Base-by-base conservation (phyloP, 306 rosid species). In the Dalbergia oliveri region DNA sequence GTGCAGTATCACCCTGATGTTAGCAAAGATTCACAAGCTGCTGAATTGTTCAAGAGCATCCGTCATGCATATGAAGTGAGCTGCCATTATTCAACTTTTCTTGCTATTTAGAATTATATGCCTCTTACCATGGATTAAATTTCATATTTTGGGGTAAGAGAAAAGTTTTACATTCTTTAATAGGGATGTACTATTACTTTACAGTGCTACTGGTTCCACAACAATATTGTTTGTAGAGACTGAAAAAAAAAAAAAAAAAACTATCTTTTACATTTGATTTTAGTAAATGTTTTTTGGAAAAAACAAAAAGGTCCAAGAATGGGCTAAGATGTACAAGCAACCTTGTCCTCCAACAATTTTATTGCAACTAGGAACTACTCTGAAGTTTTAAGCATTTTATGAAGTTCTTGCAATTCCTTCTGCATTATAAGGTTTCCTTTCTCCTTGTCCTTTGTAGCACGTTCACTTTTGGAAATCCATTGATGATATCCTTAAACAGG, bases 1-100 rank as follows among this genome's bases (percentile, higher is more conserved):
- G 54, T 88, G 89, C 94, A 93, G 97, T 93, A 88, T 82, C 99
- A 93, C 84, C 97, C 97, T 21, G 97, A 94, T 86, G 99, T 94
- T 60, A 88, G 93, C 93, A 91, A 90, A 86, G 91, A 89, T 87
- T 87, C 88, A n/a, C 90, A 75, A 56, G 91, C 97, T 35, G 84
- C 80, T 65, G 94, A 91, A 62, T 72, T 85, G 66, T 94, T 94
- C 94, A 93, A 88, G 91, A 90, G 73, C 84, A 86, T 93, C 83
- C 93, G 75, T 58, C 88, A 58, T 73, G 95, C 99, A 19, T 91
- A 94, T 81, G 94, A 94, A 83, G 97, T 90, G 76, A 91, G 90
- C 77, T 69, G 35, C 61, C 54, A 5, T 62, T 80, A 53, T 59
- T 66, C 72, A 79, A 21, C 67, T 68, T 72, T 75, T 65, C 57